Conservation (phyloP, 345 rosid genomes). For the Durio zibethinus region DNA sequence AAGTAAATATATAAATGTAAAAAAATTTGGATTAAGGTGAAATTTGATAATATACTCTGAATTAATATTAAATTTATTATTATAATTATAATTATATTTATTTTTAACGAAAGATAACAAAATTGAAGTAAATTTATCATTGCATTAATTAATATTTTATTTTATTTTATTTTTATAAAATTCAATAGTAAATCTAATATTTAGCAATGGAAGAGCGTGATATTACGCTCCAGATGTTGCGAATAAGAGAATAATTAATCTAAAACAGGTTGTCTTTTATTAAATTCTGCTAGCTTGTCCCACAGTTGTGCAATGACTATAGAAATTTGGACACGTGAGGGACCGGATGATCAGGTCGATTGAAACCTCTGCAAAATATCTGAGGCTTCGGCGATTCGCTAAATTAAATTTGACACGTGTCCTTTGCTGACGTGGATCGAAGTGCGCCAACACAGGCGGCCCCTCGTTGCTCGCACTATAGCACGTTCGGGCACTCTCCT, state of each 20-base stretch:
- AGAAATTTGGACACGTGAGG: slow-evolving; percentile 34
- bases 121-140: too few species aligned
- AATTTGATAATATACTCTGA: too few species aligned
- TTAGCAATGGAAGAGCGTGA: neutral
- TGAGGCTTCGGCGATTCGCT: slow-evolving; percentile 7
- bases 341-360: slow-evolving; percentile 21
- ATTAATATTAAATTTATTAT: too few species aligned
- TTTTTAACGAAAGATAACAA: too few species aligned
- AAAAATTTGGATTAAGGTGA: too few species aligned
- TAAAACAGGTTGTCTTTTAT: neutral
- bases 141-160: neutral
- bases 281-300: neutral
- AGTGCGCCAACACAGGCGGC: neutral
- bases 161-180: too few species aligned
- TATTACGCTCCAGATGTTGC: neutral
- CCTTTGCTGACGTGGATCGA: slow-evolving; percentile 28
- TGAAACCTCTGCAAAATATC: slow-evolving; percentile 29
- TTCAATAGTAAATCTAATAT: too few species aligned
- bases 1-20: too few species aligned
- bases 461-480: neutral
- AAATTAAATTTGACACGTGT: slow-evolving; percentile 29
- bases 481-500: slow-evolving; percentile 22
- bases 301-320: slow-evolving; percentile 22
- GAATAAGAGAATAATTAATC: neutral
- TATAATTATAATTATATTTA: too few species aligned